Evolutionary conservation across 169 alveolate species (phyloP).

Genomic region (Plasmodium falciparum): DNA sequence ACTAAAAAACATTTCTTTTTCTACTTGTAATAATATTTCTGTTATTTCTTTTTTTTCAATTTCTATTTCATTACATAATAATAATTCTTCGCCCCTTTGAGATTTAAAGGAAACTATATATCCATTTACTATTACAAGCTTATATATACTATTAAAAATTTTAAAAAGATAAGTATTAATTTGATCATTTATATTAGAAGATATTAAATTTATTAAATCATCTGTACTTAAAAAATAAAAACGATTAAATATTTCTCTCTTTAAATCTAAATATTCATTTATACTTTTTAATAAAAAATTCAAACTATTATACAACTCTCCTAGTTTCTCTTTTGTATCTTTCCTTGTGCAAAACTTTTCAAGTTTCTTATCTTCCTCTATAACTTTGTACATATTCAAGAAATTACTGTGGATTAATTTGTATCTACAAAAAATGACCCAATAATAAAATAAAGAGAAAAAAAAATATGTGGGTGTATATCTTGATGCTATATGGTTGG

Average conservation of each 20-base stretch:
- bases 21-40: slow-evolving; percentile 65
- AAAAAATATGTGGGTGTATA: background rate
- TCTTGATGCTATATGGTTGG: no score
- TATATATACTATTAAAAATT: slow-evolving; percentile 61
- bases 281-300: slow-evolving; percentile 55
- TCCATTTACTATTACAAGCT: slow-evolving; percentile 69
- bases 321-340: slow-evolving; percentile 64
- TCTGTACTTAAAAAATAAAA: slow-evolving; percentile 74
- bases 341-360: slow-evolving; percentile 60
- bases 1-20: slow-evolving; percentile 63
- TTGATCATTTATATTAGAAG: slow-evolving; percentile 73
- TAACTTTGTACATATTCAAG: slow-evolving; percentile 50
- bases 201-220: slow-evolving; percentile 65
- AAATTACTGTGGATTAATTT: slow-evolving; percentile 60
- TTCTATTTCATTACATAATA: slow-evolving; percentile 59
- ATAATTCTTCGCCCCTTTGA: slow-evolving; percentile 67
- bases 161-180: slow-evolving; percentile 72
- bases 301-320: slow-evolving; percentile 48
- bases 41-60: slow-evolving; percentile 75
- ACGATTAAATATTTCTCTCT: slow-evolving; percentile 65
- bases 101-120: slow-evolving; percentile 57
- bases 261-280: slow-evolving; percentile 70
- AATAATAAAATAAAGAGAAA: background rate
- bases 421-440: slow-evolving; percentile 6
- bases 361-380: slow-evolving; percentile 70